Evolutionary conservation across 129 eudicot genomes (phyloP), one percentile per base, ranked within the genome.

Genomic region (Tagetes erecta): DNA sequence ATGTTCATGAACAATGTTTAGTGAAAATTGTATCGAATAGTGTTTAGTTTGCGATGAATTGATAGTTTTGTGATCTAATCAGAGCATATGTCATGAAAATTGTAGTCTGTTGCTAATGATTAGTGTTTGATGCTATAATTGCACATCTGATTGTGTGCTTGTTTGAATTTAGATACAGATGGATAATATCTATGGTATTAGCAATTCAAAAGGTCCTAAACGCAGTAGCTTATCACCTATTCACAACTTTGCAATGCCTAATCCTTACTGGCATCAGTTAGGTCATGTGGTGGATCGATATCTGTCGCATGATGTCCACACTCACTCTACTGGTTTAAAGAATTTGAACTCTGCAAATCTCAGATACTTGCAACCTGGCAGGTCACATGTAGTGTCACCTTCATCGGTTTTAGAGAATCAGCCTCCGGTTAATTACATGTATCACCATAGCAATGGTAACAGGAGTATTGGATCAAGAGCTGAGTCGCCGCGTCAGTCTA

Each of bases 201-300:
- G 46, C 83, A 75, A 72, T 40, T 75, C 86, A 42, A 84, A 73
- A 55, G 60, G 56, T 80, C 80, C 46, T 36, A 78, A 73, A 72
- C 76, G 76, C 47, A 82, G 80, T 66, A 63, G 67, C 71, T 12
- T 75, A 62, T 82, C 91, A 35, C 81, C 91, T 6, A 62, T 84
- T 50, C 62, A 66, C 66, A 64, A 49, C 70, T 52, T 33, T n/a
- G 69, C 58, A 53, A 66, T 67, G 55, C 64, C 69, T 30, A 74
- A 78, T 73, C 76, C 73, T 51, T 78, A 70, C 70, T 76, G 41
- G 50, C 83, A 50, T 51, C 69, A 34, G 31, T 55, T 31, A 36
- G 83, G 76, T 57, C 80, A 84, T 52, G 44, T 77, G 63, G 71
- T 78, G 13, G 84, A 82, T 82, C 87, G 78, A 41, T 87, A 83